A percentile compares a stretch with the other conserved stretches of the same genome.
These are phyloP conservation scores for Somion occarium DNA, from an alignment of 1,284 basidiomycete species.

Conservation along the genomic window DNA sequence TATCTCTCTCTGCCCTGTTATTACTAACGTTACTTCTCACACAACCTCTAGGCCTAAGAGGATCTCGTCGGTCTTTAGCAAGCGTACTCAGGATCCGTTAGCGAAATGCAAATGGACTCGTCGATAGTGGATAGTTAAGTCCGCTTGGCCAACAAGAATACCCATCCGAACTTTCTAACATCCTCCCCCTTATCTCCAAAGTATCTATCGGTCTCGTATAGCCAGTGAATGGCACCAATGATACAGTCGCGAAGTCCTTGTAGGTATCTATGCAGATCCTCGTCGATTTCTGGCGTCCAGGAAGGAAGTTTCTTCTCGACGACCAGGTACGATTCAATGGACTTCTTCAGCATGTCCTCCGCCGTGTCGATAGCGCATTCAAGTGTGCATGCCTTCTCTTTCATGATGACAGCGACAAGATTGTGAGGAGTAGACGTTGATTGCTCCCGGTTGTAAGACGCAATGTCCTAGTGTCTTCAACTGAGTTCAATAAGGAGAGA, in stretches of 20 bases:
- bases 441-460: conserved; percentile 42
- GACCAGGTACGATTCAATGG: conserved; percentile 32
- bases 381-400: conserved; percentile 33
- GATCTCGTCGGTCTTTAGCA: background rate
- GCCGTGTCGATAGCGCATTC: conserved; percentile 46
- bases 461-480: conserved; percentile 38
- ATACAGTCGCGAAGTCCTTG: conserved; percentile 48
- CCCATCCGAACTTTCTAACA: conserved; percentile 58
- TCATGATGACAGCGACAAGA: conserved; percentile 40
- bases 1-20: background rate
- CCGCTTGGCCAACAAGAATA: conserved; percentile 36
- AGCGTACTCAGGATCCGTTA: no score
- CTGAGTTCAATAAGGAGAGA: conserved; percentile 5
- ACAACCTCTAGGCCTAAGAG: background rate
- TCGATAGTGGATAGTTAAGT: no score
- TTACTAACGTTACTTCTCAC: background rate
- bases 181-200: conserved; percentile 53
- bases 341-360: conserved; percentile 35
- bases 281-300: conserved; percentile 12
- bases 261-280: conserved; percentile 36
- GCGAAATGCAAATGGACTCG: no score
- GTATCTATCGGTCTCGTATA: conserved; percentile 54
- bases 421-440: conserved; percentile 30
- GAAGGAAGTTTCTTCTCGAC: conserved; percentile 27
- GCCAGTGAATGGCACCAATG: conserved; percentile 50